Evolutionary conservation across 2,329 filamentous ascomycete species (phyloP), one percentile per base, ranked within the genome.

Genomic region (Ascosphaera pollenicola): DNA sequence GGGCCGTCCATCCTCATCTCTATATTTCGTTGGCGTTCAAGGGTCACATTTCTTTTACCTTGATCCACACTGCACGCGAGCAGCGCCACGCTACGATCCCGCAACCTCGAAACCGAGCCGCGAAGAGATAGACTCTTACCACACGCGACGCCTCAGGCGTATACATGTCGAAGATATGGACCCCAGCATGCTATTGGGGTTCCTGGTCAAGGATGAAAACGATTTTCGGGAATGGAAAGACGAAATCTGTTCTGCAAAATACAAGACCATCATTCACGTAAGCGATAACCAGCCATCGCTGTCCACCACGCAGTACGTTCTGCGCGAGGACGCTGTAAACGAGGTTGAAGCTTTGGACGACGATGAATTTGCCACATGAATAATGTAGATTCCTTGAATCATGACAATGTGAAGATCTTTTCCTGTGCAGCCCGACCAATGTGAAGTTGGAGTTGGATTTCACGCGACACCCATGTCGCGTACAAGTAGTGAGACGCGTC

Each of bases 121-220:
- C 6, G 77, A 81, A 48, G 84, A 95, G 42, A 55, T 93, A 13
- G 70, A 77, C 40, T 78, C 78, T 1, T 94, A 83, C 51, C 87
- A 98, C 54, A 95, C 85, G 0, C 71, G 81, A 38, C 75, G 87
- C 37, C 61, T 98, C 15, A 74, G 87, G 30, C 71, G 79, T 41
- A 66, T 98, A 21, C 77, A 89, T 47, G 69, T 98, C 37, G 74
- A 75, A 42, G 85, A 95, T 52, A 89, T 98, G 81, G 89, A 98
- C 50, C 89, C 89, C 0, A 94, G 84, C 51, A 98, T 98, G 89
- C 62, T 98, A 34, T 81, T 98, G 46, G 87, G 83, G 3, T 95
- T 95, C 51, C 61, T 98, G 28, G 84, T 98, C 44, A 70, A 68
- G 32, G 73, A 80, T 42, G 75, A 87, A 48, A 68, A 75, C 35